Evolutionary conservation across 129 eudicot species (phyloP), one percentile per base, ranked within the genome.

Genomic region (Rutidosis leptorrhynchoides): DNA sequence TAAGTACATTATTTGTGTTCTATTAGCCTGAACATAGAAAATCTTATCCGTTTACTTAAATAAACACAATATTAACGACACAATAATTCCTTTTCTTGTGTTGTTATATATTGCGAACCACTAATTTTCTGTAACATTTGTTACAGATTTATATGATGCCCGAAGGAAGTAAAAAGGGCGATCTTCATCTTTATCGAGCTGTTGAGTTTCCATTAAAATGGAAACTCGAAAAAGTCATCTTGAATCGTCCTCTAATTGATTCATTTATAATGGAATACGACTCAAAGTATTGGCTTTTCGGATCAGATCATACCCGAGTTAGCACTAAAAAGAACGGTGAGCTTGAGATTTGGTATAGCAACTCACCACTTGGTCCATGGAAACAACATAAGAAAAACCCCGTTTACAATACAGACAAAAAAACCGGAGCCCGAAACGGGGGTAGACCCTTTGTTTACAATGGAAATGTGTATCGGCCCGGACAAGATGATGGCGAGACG

Each of bases 81-180:
- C n/a, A n/a, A n/a, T n/a, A n/a, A n/a, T n/a, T n/a, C n/a, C n/a
- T n/a, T n/a, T n/a, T 12, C n/a, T 11, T 11, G 3, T 12, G 3
- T 43, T 12, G 28, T 15, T 23, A 58, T 58, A 7, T 33, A 25
- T 46, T 20, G 33, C 58, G 14, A 0, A 17, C 29, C 21, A 20
- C 53, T 66, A 21, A 66, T 35, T 27, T 46, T 19, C 8, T 22
- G 21, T 28, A 30, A n/a, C n/a, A n/a, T 7, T 57, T 62, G 26
- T 8, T 35, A 7, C 76, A 92, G 95, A 92, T 85, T 40, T 92
- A 88, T 62, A 84, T 92, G 96, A 81, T 92, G 95, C 96, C 98
- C 8, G 98, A 92, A 82, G 84, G 96, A 42, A 92, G 96, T 71
- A 72, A 68, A 33, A 92, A 78, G 69, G 96, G 98, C 0, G 95